These are phyloP conservation scores for Suillus ampliporus DNA, from an alignment of 768 basidiomycete species.

Conservation along the genomic window DNA sequence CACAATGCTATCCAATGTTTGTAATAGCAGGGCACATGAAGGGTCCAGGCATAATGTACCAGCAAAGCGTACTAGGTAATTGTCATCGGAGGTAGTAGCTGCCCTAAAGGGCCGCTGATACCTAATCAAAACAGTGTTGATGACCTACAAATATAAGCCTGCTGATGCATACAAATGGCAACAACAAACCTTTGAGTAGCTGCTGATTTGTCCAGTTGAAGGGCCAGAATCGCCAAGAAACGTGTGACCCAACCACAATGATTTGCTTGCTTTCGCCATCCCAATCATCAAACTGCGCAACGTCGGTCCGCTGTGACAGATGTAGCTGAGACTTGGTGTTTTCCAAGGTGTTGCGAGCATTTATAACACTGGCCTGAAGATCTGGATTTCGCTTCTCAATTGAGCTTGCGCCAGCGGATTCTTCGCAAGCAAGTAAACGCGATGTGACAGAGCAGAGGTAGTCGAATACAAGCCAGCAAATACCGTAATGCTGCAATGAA, in stretches of 20 bases:
- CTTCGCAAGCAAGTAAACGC: slow-evolving; percentile 17
- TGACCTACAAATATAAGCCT: slow-evolving; percentile 48
- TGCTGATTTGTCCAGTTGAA: slow-evolving; percentile 86
- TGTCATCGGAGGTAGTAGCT: slow-evolving; percentile 86
- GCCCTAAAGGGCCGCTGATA: slow-evolving; percentile 91
- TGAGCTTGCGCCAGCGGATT: slow-evolving; percentile 8
- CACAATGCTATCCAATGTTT: too few species aligned
- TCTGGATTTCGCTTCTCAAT: slow-evolving; percentile 3
- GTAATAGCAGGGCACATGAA: too few species aligned
- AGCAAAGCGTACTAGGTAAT: slow-evolving; percentile 22
- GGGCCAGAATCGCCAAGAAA: slow-evolving; percentile 86
- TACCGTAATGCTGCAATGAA: slow-evolving; percentile 22
- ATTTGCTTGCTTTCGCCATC: slow-evolving; percentile 97
- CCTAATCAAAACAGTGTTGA: slow-evolving; percentile 90
- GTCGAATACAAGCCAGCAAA: slow-evolving; percentile 23
- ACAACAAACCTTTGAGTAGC: slow-evolving; percentile 78
- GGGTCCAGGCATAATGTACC: too few species aligned
- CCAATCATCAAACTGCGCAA: too few species aligned
- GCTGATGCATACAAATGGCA: background rate
- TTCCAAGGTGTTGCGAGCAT: too few species aligned
- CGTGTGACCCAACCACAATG: slow-evolving; percentile 86
- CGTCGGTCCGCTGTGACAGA: too few species aligned
- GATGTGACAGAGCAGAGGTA: slow-evolving; percentile 22
- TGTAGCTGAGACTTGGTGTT: too few species aligned
- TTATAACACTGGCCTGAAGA: too few species aligned